Conservation (phyloP, 306 rosid genomes). For the Quercus agrifolia region DNA sequence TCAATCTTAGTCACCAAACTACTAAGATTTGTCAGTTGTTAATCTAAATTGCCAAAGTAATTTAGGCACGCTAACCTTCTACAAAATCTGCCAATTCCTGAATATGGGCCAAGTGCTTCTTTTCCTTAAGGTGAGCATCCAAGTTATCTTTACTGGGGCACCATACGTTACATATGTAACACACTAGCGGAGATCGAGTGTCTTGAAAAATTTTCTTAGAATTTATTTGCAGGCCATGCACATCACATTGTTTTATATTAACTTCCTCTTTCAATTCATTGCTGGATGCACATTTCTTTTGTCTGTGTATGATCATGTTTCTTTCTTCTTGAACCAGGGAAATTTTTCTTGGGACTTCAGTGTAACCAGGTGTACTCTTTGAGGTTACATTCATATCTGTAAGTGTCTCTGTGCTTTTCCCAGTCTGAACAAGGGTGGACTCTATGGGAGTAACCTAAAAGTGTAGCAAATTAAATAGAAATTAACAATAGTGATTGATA, state of each 20-base stretch:
- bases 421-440: not conserved
- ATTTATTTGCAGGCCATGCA: not conserved
- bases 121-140: not conserved
- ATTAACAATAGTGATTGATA: not conserved
- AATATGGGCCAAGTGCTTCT: not conserved
- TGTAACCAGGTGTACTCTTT: not conserved
- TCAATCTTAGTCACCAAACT: too few species aligned
- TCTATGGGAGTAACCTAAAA: conserved; percentile 2
- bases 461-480: not conserved
- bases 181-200: not conserved
- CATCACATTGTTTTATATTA: not conserved
- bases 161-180: not conserved
- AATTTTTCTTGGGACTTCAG: not conserved
- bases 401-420: not conserved
- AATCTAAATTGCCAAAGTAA: too few species aligned
- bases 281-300: not conserved
- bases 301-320: not conserved
- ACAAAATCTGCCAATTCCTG: too few species aligned
- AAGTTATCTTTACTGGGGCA: conserved; percentile 1
- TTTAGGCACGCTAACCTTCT: too few species aligned
- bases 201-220: not conserved
- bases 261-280: not conserved
- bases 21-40: too few species aligned
- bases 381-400: not conserved
- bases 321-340: not conserved